Conservation (phyloP, 2,329 filamentous ascomycete genomes). For the Aspergillus sp. region DNA sequence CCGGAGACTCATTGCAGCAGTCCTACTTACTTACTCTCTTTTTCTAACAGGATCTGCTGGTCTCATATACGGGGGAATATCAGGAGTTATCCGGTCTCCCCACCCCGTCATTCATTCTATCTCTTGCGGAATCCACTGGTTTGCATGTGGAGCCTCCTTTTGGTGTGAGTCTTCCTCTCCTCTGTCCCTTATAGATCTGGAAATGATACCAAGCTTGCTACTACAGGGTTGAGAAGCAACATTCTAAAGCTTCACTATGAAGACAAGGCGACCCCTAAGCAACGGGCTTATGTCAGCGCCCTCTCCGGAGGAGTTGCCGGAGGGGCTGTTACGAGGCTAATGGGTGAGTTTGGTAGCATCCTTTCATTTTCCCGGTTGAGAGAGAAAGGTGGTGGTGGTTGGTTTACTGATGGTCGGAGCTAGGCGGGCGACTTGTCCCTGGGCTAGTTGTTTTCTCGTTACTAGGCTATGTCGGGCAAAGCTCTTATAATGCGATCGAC, state of each 20-base stretch:
- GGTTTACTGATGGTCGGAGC: slow-evolving; percentile 25
- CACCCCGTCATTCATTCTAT: slow-evolving; percentile 69
- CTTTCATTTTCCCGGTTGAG: background rate
- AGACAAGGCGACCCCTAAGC: slow-evolving; percentile 55
- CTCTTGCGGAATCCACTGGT: slow-evolving; percentile 77
- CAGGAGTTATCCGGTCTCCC: slow-evolving; percentile 69
- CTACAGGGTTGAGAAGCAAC: slow-evolving; percentile 46
- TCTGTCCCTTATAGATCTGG: background rate
- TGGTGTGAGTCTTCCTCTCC: slow-evolving; percentile 60
- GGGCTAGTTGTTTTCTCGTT: slow-evolving; percentile 61
- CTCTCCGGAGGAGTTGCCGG: slow-evolving; percentile 70
- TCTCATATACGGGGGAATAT: slow-evolving; percentile 65
- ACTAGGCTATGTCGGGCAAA: slow-evolving; percentile 60
- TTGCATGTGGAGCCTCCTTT: slow-evolving; percentile 73
- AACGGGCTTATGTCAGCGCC: slow-evolving; percentile 68
- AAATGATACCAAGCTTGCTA: slow-evolving; percentile 21
- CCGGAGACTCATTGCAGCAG: background rate
- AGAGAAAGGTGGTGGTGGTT: background rate
- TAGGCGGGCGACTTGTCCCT: slow-evolving; percentile 61
- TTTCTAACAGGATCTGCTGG: slow-evolving; percentile 50
- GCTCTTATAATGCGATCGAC: slow-evolving; percentile 56
- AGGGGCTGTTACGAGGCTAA: slow-evolving; percentile 56
- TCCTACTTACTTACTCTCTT: slow-evolving; percentile 2
- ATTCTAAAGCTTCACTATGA: slow-evolving; percentile 52
- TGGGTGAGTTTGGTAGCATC: slow-evolving; percentile 44